Conservation (phyloP, 2,329 filamentous ascomycete species). For the Ascochyta koolunga region DNA sequence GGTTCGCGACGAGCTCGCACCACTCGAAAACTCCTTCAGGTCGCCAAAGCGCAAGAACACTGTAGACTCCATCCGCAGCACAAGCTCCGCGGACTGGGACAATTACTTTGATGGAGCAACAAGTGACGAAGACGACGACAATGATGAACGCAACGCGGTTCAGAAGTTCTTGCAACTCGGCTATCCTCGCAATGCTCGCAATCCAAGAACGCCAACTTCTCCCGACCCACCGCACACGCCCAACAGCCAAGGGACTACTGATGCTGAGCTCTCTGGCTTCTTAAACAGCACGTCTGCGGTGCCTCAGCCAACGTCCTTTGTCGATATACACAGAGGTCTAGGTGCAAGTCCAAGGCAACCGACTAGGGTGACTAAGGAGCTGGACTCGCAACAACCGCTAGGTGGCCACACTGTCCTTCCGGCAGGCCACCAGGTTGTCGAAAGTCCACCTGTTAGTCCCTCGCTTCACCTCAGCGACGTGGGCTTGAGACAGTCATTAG, state of each 20-base stretch:
- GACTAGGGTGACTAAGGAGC: constrained; percentile 28
- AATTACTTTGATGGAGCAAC: constrained; percentile 57
- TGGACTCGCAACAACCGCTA: constrained; percentile 39
- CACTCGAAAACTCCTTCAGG: constrained; percentile 34
- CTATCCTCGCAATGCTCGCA: constrained; percentile 26
- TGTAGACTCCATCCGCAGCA: constrained; percentile 38
- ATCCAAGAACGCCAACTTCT: constrained; percentile 21
- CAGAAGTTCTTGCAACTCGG: constrained; percentile 45
- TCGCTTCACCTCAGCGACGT: constrained; percentile 34
- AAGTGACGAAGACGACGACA: constrained; percentile 55
- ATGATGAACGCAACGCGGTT: constrained; percentile 47
- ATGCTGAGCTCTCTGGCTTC: constrained; percentile 50
- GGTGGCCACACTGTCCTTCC: constrained; percentile 24
- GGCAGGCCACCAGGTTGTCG: constrained; percentile 17
- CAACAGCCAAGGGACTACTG: constrained; percentile 41
- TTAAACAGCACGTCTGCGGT: constrained; percentile 24
- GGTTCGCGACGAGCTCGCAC: constrained; percentile 50
- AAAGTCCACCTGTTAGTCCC: constrained; percentile 31
- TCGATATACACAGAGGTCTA: constrained; percentile 50
- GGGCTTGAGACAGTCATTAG: constrained; percentile 42
- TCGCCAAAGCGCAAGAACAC: constrained; percentile 32
- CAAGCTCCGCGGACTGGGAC: constrained; percentile 56
- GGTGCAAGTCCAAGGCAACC: constrained; percentile 30
- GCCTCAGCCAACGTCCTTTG: constrained; percentile 21
- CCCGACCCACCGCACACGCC: constrained; percentile 25